Conservation (phyloP, 805 yeast genomes). For the Nakazawaea ishiwadae region DNA sequence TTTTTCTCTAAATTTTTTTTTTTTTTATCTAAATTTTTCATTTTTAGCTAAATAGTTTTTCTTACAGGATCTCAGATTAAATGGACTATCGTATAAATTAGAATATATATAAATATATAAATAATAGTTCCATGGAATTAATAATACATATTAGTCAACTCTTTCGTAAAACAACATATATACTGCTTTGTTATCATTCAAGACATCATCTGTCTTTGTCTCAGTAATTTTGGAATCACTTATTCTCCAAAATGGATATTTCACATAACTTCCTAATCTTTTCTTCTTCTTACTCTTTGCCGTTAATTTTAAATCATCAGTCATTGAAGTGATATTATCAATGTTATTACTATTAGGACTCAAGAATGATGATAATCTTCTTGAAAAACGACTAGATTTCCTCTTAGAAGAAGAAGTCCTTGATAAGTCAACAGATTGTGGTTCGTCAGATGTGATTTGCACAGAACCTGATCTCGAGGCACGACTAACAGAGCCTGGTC, state of each 20-base stretch:
- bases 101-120: too few species aligned
- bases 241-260: slow-evolving; percentile 77
- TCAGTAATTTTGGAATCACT: slow-evolving; percentile 75
- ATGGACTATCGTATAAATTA: too few species aligned
- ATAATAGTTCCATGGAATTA: too few species aligned
- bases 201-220: slow-evolving; percentile 49
- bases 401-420: slow-evolving; percentile 6
- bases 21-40: not conserved
- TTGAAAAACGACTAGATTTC: slow-evolving; percentile 7
- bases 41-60: too few species aligned
- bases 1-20: too few species aligned
- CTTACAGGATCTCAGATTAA: too few species aligned
- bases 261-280: slow-evolving; percentile 49
- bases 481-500: slow-evolving; percentile 2
- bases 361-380: slow-evolving; percentile 11
- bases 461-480: slow-evolving; percentile 1
- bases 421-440: slow-evolving; percentile 1
- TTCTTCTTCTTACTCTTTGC: slow-evolving; percentile 23
- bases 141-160: too few species aligned
- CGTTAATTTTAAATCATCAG: slow-evolving; percentile 1
- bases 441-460: not conserved
- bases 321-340: not conserved
- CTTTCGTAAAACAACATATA: slow-evolving; percentile 83
- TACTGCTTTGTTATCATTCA: slow-evolving; percentile 69
- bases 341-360: not conserved